Percentiles rank a stretch among this genome's conserved stretches.
phyloP scores from a whole-genome alignment of 2,329 filamentous ascomycete species.

The Penicillium italicum region DNA sequence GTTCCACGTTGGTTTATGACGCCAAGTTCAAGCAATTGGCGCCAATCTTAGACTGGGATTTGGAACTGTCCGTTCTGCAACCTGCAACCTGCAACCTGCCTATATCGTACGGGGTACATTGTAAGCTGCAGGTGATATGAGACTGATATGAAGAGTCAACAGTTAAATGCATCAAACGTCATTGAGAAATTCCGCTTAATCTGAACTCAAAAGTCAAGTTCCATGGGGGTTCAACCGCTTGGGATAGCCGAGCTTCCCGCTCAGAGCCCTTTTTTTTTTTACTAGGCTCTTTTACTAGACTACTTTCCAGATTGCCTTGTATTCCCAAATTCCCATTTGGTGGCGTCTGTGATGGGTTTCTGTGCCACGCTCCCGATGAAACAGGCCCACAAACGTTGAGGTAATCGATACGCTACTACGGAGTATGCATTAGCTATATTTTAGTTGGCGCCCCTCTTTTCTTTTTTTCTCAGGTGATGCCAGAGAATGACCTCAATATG shows the following conservation, averaged over 20 bases:
- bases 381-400: slow-evolving; percentile 11
- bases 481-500: slow-evolving; percentile 12
- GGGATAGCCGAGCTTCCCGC: slow-evolving; percentile 25
- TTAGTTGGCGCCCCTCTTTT: slow-evolving; percentile 3
- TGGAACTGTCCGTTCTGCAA: background rate
- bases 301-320: background rate
- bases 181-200: background rate
- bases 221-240: slow-evolving; percentile 18
- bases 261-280: background rate
- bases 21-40: slow-evolving; percentile 10
- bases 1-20: slow-evolving; percentile 6
- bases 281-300: background rate
- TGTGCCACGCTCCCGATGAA: slow-evolving; percentile 10
- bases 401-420: slow-evolving; percentile 6
- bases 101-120: background rate
- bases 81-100: background rate
- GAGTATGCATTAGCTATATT: slow-evolving; percentile 5
- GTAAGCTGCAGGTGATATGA: background rate
- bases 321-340: slow-evolving; percentile 1
- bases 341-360: slow-evolving; percentile 8
- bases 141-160: background rate
- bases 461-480: slow-evolving; percentile 17
- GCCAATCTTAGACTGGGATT: background rate
- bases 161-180: background rate
- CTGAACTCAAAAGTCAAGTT: slow-evolving; percentile 5